Evolutionary conservation across 441 rosid species (phyloP), one percentile per base, ranked within the genome.

Genomic region (Adansonia madagascariensis): DNA sequence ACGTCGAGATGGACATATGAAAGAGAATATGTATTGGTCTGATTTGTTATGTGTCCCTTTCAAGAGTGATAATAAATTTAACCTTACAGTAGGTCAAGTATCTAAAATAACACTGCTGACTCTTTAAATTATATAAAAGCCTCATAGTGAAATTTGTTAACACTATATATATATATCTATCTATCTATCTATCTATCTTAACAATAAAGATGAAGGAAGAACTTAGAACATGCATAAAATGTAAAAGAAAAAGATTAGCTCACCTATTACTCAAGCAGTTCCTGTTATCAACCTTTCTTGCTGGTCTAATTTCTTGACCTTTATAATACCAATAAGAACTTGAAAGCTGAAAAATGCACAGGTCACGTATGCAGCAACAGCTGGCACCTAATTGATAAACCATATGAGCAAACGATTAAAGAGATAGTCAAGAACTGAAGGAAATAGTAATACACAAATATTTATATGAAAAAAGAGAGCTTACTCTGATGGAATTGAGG

Each of bases 241-340:
- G 62, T 14, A 27, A 67, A 41, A 24, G 44, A 71, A 63, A 0
- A 52, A 66, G 59, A 50, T 46, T 66, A 39, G 75, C 91, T 75
- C 73, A 87, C 90, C 85, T 55, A 74, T 46, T 62, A 96, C 95
- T 86, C 92, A 92, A 75, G 99, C 97, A 77, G 96, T 96, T 86
- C 99, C 99, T 9, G 98, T 91, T 77, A 96, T 92, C 79, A 96
- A 82, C 80, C 85, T 91, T 84, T 96, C 98, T 70, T 86, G 92
- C 85, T 90, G 91, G 75, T 96, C 98, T 11, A 96, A 85, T 73
- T 84, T 92, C 78, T 92, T 94, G 71, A 96, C 94, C 86, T 92
- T 94, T 75, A 96, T 78, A 71, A 96, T 59, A 74, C 98, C 98
- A 2, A 94, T 64, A 70, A 96, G 88, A 71, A 91, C 91, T 88